Percentiles rank a stretch among this genome's conserved stretches.
phyloP scores from a whole-genome alignment of 2,329 filamentous ascomycete genomes.

The Akanthomyces uredinophilus region DNA sequence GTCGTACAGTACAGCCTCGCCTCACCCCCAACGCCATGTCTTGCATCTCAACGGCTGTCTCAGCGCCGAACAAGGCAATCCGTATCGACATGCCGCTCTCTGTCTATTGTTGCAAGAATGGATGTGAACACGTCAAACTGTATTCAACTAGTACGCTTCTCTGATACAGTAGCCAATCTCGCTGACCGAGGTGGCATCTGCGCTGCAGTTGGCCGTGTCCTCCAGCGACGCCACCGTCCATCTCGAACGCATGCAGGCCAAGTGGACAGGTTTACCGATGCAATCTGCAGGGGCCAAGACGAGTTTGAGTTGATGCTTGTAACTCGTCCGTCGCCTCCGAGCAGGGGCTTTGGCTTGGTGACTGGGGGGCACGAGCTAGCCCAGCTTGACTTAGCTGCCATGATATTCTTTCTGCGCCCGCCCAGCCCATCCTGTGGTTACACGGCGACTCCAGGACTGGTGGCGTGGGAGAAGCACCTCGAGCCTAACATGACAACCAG shows the following conservation, averaged over 20 bases:
- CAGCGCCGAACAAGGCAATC: not conserved
- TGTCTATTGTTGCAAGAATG: not conserved
- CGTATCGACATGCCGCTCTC: constrained; percentile 5
- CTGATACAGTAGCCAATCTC: not conserved
- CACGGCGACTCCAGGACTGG: not conserved
- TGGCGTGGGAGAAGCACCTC: not conserved
- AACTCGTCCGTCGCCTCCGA: not conserved
- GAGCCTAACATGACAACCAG: not conserved
- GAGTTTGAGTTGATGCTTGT: not conserved
- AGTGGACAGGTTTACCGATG: constrained; percentile 6
- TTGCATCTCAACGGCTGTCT: constrained; percentile 6
- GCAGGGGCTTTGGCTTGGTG: not conserved
- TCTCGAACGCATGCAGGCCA: constrained; percentile 11
- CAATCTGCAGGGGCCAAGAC: constrained; percentile 11
- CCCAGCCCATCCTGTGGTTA: not conserved
- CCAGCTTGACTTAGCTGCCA: not conserved
- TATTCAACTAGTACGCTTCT: not conserved
- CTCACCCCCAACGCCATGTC: not conserved
- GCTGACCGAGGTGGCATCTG: not conserved
- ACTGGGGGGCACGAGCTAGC: not conserved
- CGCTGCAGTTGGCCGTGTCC: not conserved
- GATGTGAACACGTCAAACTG: not conserved
- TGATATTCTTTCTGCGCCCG: not conserved
- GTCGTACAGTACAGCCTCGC: no score
- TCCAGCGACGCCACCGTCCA: constrained; percentile 7